phyloP scores from a whole-genome alignment of 2,329 filamentous ascomycete genomes.

The Aspergillus jensenii region DNA sequence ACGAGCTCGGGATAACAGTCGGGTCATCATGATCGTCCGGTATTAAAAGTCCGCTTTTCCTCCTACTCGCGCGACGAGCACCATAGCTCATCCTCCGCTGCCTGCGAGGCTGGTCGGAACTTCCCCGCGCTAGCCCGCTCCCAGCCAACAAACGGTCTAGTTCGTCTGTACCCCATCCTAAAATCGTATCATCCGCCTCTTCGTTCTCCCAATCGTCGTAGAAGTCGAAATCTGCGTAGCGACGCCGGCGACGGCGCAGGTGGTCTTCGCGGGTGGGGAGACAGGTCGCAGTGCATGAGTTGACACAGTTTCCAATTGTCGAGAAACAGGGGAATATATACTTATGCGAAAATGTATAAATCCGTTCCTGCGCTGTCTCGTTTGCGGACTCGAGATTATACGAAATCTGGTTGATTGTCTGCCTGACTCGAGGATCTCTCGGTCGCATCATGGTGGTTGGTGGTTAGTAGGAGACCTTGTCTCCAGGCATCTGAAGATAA shows the following conservation, averaged over 20 bases:
- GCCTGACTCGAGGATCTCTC: conserved; percentile 81
- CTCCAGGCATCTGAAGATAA: neutral
- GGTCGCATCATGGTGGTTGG: conserved; percentile 55
- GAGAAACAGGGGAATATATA: conserved; percentile 81
- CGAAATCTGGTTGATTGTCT: conserved; percentile 89
- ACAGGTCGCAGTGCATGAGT: conserved; percentile 68
- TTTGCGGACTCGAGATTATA: conserved; percentile 89
- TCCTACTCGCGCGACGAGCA: conserved; percentile 60
- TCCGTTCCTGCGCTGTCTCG: conserved; percentile 83
- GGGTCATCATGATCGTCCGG: conserved; percentile 64
- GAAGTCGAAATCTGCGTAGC: conserved; percentile 85
- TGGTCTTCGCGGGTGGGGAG: conserved; percentile 71
- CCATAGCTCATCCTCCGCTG: conserved; percentile 90
- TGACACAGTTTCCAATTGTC: conserved; percentile 64
- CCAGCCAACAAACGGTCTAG: conserved; percentile 79
- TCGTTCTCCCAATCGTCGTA: conserved; percentile 93
- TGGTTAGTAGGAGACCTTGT: conserved; percentile 34
- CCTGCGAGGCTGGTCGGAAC: conserved; percentile 64
- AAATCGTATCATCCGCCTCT: conserved; percentile 57
- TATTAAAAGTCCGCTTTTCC: conserved; percentile 55
- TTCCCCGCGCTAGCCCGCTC: conserved; percentile 46
- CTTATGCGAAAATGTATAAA: conserved; percentile 83
- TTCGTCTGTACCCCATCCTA: conserved; percentile 81
- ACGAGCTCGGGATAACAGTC: conserved; percentile 85
- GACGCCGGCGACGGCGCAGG: conserved; percentile 66